These are phyloP conservation scores for Tieghemostelium lacteum DNA, from an alignment of 78 protist genomes.

Conservation along the genomic window DNA sequence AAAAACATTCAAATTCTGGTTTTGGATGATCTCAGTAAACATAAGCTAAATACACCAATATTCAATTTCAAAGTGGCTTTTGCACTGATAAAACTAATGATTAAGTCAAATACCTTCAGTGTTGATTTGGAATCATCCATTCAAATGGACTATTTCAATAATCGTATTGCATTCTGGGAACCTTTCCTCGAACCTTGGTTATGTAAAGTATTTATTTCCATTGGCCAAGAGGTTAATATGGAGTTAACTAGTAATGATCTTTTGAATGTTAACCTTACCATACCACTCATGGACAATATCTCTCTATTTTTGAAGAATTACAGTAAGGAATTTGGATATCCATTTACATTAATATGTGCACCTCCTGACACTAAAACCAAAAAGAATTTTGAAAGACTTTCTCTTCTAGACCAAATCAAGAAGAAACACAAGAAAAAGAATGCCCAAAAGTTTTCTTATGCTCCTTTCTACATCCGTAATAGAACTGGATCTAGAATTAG, in stretches of 20 bases:
- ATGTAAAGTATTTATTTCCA: constrained; percentile 11
- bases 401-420: constrained; percentile 30
- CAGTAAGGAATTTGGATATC: constrained; percentile 77
- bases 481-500: constrained; percentile 58
- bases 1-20: constrained; percentile 39
- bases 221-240: constrained; percentile 27
- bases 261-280: constrained; percentile 45
- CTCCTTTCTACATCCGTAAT: constrained; percentile 60
- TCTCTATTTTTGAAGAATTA: constrained; percentile 59
- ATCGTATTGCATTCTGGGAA: constrained; percentile 76
- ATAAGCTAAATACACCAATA: constrained; percentile 65
- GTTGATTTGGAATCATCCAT: constrained; percentile 39
- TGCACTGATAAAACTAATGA: constrained; percentile 29
- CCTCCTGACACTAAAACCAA: background rate
- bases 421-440: background rate
- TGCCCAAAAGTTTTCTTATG: background rate
- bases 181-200: constrained; percentile 72
- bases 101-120: constrained; percentile 29
- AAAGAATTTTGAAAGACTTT: background rate
- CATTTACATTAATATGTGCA: constrained; percentile 48
- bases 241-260: constrained; percentile 26
- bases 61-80: constrained; percentile 44
- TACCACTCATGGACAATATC: constrained; percentile 74
- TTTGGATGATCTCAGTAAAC: constrained; percentile 50
- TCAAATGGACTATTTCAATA: constrained; percentile 52